phyloP scores from a whole-genome alignment of 768 basidiomycete species.

The Tulasnella calospora region DNA sequence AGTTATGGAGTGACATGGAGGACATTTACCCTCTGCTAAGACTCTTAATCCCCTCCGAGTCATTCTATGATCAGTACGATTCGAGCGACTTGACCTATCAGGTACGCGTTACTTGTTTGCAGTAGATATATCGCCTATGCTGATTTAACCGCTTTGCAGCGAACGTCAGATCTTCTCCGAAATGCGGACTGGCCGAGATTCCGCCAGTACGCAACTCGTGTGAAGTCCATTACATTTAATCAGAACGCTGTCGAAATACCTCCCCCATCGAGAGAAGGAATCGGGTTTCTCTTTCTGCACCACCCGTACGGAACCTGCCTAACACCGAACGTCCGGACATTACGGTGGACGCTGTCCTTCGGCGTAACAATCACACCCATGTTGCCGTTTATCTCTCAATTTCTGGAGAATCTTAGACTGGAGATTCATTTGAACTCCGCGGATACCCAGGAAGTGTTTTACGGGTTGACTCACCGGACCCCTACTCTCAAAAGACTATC shows the following conservation, averaged over 20 bases:
- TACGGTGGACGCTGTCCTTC: not conserved
- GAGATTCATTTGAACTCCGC: not conserved
- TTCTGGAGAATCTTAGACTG: not conserved
- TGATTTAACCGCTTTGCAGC: not conserved
- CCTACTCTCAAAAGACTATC: not conserved
- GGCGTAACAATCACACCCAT: not conserved
- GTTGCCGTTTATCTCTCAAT: not conserved
- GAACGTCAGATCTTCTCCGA: not conserved
- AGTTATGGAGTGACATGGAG: not conserved
- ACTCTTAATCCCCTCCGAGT: not conserved
- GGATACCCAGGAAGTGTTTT: not conserved
- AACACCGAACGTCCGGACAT: not conserved
- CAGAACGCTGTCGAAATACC: not conserved
- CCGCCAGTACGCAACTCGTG: not conserved
- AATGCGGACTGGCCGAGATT: not conserved
- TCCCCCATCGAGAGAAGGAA: not conserved
- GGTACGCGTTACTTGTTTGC: not conserved
- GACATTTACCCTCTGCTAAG: not conserved
- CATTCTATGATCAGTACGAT: not conserved
- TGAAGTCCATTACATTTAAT: not conserved
- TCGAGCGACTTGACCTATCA: fast-evolving
- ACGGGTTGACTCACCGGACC: not conserved
- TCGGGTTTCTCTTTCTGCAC: not conserved
- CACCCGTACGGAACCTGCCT: not conserved
- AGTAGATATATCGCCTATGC: not conserved